Base-by-base conservation (phyloP, 202 grass and related monocot genomes). In the Dendrocalamus latiflorus region DNA sequence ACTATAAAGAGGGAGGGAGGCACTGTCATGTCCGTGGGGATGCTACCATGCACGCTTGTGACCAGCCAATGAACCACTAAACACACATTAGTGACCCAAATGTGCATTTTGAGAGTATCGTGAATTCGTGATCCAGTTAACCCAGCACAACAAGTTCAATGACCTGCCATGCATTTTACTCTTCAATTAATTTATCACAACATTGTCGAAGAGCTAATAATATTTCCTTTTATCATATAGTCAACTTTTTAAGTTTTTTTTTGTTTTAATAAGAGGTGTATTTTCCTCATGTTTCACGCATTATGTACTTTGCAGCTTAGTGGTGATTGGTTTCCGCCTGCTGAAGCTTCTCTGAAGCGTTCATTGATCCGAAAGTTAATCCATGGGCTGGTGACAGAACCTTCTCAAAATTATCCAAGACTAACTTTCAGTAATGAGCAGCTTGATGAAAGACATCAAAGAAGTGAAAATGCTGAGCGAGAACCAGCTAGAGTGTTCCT, bases 301-400 rank as follows among this genome's bases (percentile, higher is more conserved):
- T 87, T 56, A 45, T 90, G 33, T 81, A 22, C 54, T 75, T 85
- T 87, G 62, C 89, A 99, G 97, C 88, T 99, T 54, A 89, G 80
- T 80, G 84, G 81, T 51, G 79, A 91, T 71, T 99, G 97, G 97
- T 99, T 99, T 88, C 68, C 84, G 55, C 89, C 97, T 30, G 78
- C 84, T 80, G 93, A 96, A 86, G 97, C 93, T 87, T 99, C 91
- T 84, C 49, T 94, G 21, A 99, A 99, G 89, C 87, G 97, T 49
- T 87, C 89, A 28, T 11, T 91, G 47, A 86, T 96, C 69, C 57
- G 88, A 38, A 94, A 93, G 78, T 85, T 99, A 76, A 99, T 99
- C 69, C 88, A 86, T 53, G 75, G 84, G 44, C 38, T 94, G 65
- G 75, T 99, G 28, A 55, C 66, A 33, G 78, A 81, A 64, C 60